Evolutionary conservation across 169 alveolate genomes (phyloP), one percentile per base, ranked within the genome.

Genomic region (Theileria annulata): DNA sequence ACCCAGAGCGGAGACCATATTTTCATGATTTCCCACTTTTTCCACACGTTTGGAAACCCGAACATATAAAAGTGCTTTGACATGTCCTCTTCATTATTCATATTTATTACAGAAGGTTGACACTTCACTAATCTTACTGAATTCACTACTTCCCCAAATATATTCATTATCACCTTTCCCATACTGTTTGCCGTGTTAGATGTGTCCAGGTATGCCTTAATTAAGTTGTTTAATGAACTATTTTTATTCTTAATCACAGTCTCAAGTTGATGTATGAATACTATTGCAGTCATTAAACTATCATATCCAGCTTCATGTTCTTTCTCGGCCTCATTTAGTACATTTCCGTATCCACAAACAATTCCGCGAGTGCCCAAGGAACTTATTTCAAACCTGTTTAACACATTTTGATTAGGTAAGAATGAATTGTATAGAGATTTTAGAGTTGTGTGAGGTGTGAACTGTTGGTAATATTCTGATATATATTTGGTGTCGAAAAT

Each of bases 1-100:
- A 93, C 92, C 95, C 96, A 93, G 33, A 93, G 87, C 3, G 96
- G 96, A 0, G 96, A 93, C 94, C 93, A 83, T 28, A 93, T 91
- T 81, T 93, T 93, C 95, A 92, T 90, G 48, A 93, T 88, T 33
- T 93, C 96, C 95, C 95, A 93, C 82, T 93, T 93, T 73, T 88
- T 88, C 95, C 95, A 93, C 54, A 85, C 71, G 47, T 75, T 77
- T 12, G 96, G 96, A 80, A 79, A 91, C 47, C 89, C 91, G 60
- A 85, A 72, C 96, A 93, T 93, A 35, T 87, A 69, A 51, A 93
- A 92, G 78, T 93, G 96, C 73, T 94, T 85, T 23, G 87, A 88
- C 94, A 89, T 87, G 68, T 92, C 95, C 48, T 80, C 83, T 73
- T 93, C 94, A 64, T 85, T 92, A 6, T 91, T 72, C 71, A 93